Percentiles rank a stretch among this genome's conserved stretches.
These are phyloP conservation scores for Celoporthe dispersa DNA, from an alignment of 2,329 filamentous ascomycete species.

Conservation along the genomic window DNA sequence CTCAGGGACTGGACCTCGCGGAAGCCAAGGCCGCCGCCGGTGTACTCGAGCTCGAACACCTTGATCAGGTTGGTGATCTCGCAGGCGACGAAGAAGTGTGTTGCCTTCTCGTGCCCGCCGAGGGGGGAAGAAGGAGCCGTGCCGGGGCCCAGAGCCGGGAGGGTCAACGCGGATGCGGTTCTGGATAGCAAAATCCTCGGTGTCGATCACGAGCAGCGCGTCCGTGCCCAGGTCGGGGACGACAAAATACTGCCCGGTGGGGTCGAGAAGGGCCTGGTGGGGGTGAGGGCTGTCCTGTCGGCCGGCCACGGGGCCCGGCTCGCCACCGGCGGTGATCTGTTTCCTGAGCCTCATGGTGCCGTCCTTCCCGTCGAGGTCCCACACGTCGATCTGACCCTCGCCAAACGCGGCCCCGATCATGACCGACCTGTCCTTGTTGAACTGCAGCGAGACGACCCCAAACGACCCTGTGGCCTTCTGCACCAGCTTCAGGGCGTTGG, in stretches of 20 bases:
- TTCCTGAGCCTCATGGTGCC: slow-evolving; percentile 26
- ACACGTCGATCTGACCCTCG: slow-evolving; percentile 26
- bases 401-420: slow-evolving; percentile 40
- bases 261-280: slow-evolving; percentile 54
- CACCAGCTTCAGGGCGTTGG: slow-evolving; percentile 38
- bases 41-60: slow-evolving; percentile 48
- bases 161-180: slow-evolving; percentile 41
- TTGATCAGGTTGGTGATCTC: slow-evolving; percentile 51
- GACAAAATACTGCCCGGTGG: slow-evolving; percentile 53
- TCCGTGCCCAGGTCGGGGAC: slow-evolving; percentile 56
- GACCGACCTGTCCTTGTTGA: slow-evolving; percentile 49
- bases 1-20: slow-evolving; percentile 43
- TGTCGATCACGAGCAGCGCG: slow-evolving; percentile 51
- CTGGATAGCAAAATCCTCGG: slow-evolving; percentile 45
- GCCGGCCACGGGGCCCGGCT: slow-evolving; percentile 32
- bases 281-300: slow-evolving; percentile 42
- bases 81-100: slow-evolving; percentile 53
- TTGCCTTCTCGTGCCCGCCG: slow-evolving; percentile 38
- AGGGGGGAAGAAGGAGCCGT: slow-evolving; percentile 52
- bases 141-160: slow-evolving; percentile 53
- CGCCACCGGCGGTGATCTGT: slow-evolving; percentile 34
- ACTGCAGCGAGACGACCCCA: slow-evolving; percentile 53
- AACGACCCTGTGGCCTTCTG: slow-evolving; percentile 41
- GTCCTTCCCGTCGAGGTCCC: slow-evolving; percentile 22
- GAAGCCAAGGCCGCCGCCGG: slow-evolving; percentile 42